Evolutionary conservation across 768 basidiomycete species (phyloP), one percentile per base, ranked within the genome.

Genomic region (Neoboletus brunneissimus): DNA sequence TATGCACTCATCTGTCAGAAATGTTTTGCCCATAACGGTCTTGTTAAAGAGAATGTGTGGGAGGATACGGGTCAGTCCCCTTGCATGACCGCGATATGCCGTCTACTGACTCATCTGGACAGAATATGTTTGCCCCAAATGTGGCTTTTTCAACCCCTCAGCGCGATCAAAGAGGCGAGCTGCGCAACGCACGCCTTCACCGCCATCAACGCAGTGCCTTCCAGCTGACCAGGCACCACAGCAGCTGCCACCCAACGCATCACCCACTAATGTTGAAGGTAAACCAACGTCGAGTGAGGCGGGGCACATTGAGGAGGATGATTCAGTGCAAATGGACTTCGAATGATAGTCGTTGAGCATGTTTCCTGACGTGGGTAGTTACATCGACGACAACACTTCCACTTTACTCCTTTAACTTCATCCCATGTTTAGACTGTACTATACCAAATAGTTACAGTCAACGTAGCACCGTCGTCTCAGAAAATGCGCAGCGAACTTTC

Each of bases 121-220:
- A 95, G 93, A 94, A 75, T 96, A 92, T 63, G 72, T 83, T 25
- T 96, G 93, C 69, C 89, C 86, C 0, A 91, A 90, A 67, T 96
- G 94, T 68, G 85, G 85, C 9, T 84, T 87, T 72, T 91, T 95
- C 71, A 95, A 96, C 64, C 73, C 78, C 6, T 77, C 80, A 0
- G 68, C 67, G 16, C 67, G 70, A 58, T 72, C 70, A 22, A 72
- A 73, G 65, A 73, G 60, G 61, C 62, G 41, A 40, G 54, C 55
- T 46, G 57, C 52, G 50, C 60, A 57, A 23, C 72, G 59, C 54
- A 61, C 63, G 7, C 70, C 72, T 35, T 70, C 70, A 37, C 70
- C 70, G 18, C 64, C 71, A 16, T 56, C 53, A 45, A 23, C 32
- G n/a, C 58, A 42, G 52, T 48, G 34, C 29, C 16, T 37, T 29